Base-by-base conservation (phyloP, 1,284 basidiomycete species). In the Ceraceosorus bombacis region DNA sequence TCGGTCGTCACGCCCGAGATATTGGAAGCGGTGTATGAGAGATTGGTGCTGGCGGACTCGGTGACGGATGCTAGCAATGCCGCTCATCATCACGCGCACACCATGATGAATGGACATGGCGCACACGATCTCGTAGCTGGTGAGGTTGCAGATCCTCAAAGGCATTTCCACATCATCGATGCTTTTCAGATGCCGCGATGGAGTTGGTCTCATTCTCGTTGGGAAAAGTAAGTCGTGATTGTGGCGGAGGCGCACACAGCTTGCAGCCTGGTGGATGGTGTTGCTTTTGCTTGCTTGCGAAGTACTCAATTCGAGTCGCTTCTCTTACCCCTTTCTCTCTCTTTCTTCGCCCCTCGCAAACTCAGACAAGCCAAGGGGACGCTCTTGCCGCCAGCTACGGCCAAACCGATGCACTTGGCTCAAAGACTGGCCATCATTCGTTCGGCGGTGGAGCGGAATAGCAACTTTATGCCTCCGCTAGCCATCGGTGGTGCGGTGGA, bases 151-250 rank as follows among this genome's bases (percentile, higher is more conserved):
- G 90, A 95, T 66, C 86, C 90, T 6, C 87, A 92, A 52, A 85
- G 84, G 36, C 90, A 94, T 77, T 81, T 98, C 53, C 85, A 85
- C 66, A 82, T 97, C 60, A 81, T 97, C 41, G 86, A 95, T 76
- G 87, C 93, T 8, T 96, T 93, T 69, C 87, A 92, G 43, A 95
- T 97, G 89, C 94, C 94, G 84, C 86, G 68, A 98, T 91, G 84
- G 90, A 91, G 41, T 81, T 82, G 27, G 87, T 92, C 68, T 27
- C 27, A 27, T 27, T 27, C 27, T 27, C 27, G 27, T 27, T 27
- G 27, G 27, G 27, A 27, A 27, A 27, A 27, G 27, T 82, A 89
- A 62, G 87, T 86, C 55, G 85, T 87, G 1, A 95, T 94, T 71
- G 88, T 90, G 43, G 55, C 36, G 37, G 13, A 10, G 27, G 7